Evolutionary conservation across 192 early-diverging fungal species (phyloP).

Genomic region (Backusella psychrophila): DNA sequence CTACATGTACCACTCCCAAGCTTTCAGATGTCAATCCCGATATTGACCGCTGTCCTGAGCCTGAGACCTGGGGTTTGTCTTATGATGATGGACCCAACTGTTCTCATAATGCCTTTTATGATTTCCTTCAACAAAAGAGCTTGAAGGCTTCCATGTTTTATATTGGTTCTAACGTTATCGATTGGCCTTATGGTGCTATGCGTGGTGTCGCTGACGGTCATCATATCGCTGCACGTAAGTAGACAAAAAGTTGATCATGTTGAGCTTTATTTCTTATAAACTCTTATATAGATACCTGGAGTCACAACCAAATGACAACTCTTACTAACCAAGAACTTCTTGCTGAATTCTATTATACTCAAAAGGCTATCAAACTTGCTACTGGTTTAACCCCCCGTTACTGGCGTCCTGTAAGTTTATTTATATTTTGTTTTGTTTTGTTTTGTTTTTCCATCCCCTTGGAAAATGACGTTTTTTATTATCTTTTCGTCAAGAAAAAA

Average conservation of each 20-base stretch:
- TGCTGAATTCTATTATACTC: conserved; percentile 52
- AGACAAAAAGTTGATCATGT: too few species aligned
- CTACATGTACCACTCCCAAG: conserved; percentile 27
- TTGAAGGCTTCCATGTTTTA: conserved; percentile 36
- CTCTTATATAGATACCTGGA: conserved; percentile 46
- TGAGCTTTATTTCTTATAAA: too few species aligned
- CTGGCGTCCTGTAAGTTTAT: conserved; percentile 26
- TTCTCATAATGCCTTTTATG: conserved; percentile 40
- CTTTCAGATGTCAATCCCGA: conserved; percentile 20
- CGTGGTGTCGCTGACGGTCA: conserved; percentile 50
- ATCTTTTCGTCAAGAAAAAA: background rate
- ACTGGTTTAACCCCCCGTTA: conserved; percentile 36
- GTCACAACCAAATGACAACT: conserved; percentile 45
- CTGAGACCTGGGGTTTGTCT: conserved; percentile 53
- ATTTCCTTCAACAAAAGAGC: conserved; percentile 39
- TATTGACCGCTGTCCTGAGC: conserved; percentile 31
- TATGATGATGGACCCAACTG: conserved; percentile 64
- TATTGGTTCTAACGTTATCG: conserved; percentile 37
- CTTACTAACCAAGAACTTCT: conserved; percentile 44
- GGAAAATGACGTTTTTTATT: background rate
- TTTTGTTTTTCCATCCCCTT: background rate
- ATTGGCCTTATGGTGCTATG: conserved; percentile 35
- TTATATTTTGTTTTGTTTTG: background rate
- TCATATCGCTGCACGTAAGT: conserved; percentile 45
- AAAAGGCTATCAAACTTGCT: conserved; percentile 37